Percentiles rank a stretch among this genome's conserved stretches.
phyloP scores from a whole-genome alignment of 768 basidiomycete genomes.

The Boletus rubroflammeus region DNA sequence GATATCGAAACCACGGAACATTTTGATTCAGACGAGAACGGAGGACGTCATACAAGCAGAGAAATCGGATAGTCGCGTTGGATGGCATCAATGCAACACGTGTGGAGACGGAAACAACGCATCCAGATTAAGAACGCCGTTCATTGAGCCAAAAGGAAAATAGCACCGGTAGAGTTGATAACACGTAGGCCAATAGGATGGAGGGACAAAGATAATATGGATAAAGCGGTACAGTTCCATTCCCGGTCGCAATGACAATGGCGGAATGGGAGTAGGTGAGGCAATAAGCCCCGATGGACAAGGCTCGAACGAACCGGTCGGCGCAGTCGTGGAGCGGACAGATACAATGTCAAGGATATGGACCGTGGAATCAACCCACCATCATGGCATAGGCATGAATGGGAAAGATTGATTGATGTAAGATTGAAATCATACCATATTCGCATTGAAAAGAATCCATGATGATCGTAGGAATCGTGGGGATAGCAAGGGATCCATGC shows the following conservation, averaged over 20 bases:
- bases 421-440: neutral
- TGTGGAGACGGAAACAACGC: neutral
- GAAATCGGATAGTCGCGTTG: neutral
- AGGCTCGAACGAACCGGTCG: neutral
- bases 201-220: neutral
- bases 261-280: neutral
- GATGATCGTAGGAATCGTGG: constrained; percentile 22
- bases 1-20: neutral
- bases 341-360: neutral
- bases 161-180: constrained; percentile 1
- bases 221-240: neutral
- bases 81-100: neutral
- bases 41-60: neutral
- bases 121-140: neutral
- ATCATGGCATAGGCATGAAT: constrained; percentile 6
- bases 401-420: neutral
- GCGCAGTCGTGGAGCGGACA: neutral
- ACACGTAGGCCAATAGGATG: neutral
- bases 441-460: constrained; percentile 11
- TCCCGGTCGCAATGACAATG: neutral
- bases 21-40: neutral
- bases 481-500: constrained; percentile 12
- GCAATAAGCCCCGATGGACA: neutral
- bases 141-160: neutral
- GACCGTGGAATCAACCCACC: neutral